Evolutionary conservation across 1,284 basidiomycete species (phyloP), one percentile per base, ranked within the genome.

Genomic region (Trametes pubescens): DNA sequence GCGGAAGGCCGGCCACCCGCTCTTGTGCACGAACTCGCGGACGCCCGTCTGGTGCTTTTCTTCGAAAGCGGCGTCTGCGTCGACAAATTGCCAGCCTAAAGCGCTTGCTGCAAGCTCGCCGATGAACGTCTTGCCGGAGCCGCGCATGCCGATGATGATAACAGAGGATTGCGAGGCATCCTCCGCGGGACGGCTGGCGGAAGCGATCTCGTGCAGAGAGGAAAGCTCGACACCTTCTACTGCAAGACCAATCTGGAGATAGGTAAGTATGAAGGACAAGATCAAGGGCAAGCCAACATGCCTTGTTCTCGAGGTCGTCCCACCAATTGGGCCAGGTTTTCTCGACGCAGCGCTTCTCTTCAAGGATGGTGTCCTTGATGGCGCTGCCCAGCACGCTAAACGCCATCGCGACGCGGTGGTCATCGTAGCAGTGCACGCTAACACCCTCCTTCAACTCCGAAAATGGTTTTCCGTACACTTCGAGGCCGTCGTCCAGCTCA

Each of bases 321-420:
- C 97, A 99, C 94, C 96, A 99, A 75, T 96, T 96, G 2, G 98
- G 97, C 97, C 97, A 99, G 0, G 98, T 99, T 86, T 99, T 99
- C 79, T 98, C 97, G 24, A 99, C 97, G 73, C 97, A 99, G 59
- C 97, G 85, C 80, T 98, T 98, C 81, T 99, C 97, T 74, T 98
- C 95, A 43, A 99, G 82, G 65, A 95, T 81, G 0, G 94, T 94
- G 32, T 87, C 89, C 38, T 85, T 80, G 32, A 96, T 82, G 2
- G 94, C 84, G 9, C 90, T 86, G 4, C 91, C 90, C 21, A 99
- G 82, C 22, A 99, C 95, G 63, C 92, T 91, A 82, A 99, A 98
- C 0, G 97, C 95, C 97, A 99, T 99, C 8, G 96, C 97, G 14
- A 99, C 96, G 57, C 97, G 93, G 76, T 99, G 97, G 70, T 99